Evolutionary conservation across 108 stramenopile genomes (phyloP).

Genomic region (Nannochloropsis oceanica): DNA sequence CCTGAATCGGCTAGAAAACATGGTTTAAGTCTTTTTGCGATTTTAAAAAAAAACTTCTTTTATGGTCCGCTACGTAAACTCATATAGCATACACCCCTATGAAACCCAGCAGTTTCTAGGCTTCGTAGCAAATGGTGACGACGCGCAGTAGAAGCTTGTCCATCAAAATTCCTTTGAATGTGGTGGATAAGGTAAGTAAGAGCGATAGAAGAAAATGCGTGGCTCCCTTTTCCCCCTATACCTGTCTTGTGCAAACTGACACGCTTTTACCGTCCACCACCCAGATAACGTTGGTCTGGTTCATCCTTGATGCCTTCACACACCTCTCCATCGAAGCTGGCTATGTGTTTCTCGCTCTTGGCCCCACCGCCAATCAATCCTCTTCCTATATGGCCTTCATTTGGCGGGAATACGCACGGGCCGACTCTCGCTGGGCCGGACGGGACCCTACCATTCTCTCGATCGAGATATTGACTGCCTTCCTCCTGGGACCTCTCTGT

Average conservation of each 20-base stretch:
- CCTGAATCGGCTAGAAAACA: too few relatives aligned
- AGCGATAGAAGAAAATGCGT: too few relatives aligned
- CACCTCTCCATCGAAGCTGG: conserved; percentile 17
- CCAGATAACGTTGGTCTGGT: conserved; percentile 2
- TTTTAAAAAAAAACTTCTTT: too few relatives aligned
- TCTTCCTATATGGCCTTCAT: background rate
- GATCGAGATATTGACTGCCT: background rate
- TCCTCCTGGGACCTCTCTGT: background rate
- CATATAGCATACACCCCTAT: too few relatives aligned
- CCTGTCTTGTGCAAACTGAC: background rate
- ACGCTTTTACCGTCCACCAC: background rate
- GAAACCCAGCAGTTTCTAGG: too few relatives aligned
- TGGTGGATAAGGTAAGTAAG: too few relatives aligned
- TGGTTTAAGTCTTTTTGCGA: too few relatives aligned
- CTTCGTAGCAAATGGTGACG: too few relatives aligned
- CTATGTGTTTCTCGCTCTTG: conserved; percentile 11
- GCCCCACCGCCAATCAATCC: background rate
- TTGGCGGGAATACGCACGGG: conserved; percentile 21
- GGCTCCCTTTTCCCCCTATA: background rate
- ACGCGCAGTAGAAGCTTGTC: too few relatives aligned
- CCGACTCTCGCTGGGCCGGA: conserved; percentile 10
- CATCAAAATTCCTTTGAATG: too few relatives aligned
- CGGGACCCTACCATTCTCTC: background rate
- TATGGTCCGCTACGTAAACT: too few relatives aligned
- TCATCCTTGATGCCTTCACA: conserved; percentile 5